phyloP scores from a whole-genome alignment of 257 asterid genomes.

The Capsicum baccatum region DNA sequence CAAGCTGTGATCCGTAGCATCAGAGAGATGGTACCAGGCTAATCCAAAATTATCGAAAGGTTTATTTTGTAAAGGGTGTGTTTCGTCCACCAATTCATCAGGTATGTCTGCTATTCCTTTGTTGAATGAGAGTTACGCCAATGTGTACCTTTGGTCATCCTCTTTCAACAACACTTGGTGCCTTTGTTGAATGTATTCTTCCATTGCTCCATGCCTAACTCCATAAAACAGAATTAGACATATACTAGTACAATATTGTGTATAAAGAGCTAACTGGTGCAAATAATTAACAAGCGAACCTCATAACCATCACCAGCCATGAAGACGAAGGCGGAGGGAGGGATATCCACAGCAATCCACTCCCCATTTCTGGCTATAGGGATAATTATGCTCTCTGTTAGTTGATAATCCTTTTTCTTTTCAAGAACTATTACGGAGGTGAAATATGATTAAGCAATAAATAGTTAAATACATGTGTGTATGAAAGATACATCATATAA shows the following conservation, averaged over 20 bases:
- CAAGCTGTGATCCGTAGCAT: background rate
- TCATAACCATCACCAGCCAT: slow-evolving; percentile 70
- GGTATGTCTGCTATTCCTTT: slow-evolving; percentile 50
- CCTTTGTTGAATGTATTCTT: slow-evolving; percentile 51
- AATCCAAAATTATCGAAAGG: slow-evolving; percentile 61
- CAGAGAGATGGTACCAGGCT: slow-evolving; percentile 34
- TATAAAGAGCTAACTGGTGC: no score
- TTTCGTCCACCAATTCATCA: slow-evolving; percentile 59
- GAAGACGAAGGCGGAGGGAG: slow-evolving; percentile 56
- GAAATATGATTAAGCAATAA: no score
- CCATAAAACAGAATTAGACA: background rate
- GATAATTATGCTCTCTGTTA: no score
- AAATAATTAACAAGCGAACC: slow-evolving; percentile 28
- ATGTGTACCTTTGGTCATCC: slow-evolving; percentile 50
- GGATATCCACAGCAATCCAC: slow-evolving; percentile 57
- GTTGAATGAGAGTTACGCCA: slow-evolving; percentile 59
- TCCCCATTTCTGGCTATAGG: slow-evolving; percentile 43
- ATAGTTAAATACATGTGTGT: no score
- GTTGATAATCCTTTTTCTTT: no score
- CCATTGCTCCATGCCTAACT: slow-evolving; percentile 79
- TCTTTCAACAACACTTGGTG: slow-evolving; percentile 60
- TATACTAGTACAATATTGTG: no score
- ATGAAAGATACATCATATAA: no score
- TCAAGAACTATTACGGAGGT: no score
- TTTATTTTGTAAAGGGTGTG: slow-evolving; percentile 54